These are phyloP conservation scores for Salvia miltiorrhiza DNA, from an alignment of 257 asterid genomes.

Conservation along the genomic window DNA sequence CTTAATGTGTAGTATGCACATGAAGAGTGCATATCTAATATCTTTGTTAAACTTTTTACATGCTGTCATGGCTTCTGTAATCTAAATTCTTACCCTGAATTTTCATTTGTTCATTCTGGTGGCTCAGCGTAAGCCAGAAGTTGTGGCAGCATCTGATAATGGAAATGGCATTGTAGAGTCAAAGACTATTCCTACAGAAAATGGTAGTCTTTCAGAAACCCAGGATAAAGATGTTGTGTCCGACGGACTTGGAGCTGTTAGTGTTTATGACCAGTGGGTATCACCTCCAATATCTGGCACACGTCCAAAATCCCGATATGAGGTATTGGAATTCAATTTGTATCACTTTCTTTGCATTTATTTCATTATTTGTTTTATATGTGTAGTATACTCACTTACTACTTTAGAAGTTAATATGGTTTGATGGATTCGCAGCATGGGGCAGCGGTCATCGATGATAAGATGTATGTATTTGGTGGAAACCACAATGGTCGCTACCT, in stretches of 20 bases:
- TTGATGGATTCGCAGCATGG: conserved; percentile 66
- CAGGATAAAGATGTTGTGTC: conserved; percentile 77
- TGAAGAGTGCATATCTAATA: conserved; percentile 4
- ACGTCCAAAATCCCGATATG: conserved; percentile 75
- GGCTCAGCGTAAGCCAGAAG: conserved; percentile 55
- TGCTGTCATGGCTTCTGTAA: conserved; percentile 9
- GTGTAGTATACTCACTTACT: not conserved
- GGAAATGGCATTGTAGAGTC: conserved; percentile 48
- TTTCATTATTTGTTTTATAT: not conserved
- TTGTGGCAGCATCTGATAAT: conserved; percentile 51
- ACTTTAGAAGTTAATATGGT: conserved; percentile 12
- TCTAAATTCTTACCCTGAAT: conserved; percentile 16
- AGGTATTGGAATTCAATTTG: conserved; percentile 41
- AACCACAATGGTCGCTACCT: conserved; percentile 94
- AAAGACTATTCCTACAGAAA: conserved; percentile 64
- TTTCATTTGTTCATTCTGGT: conserved; percentile 19
- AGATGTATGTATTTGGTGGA: conserved; percentile 94
- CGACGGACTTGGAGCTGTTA: conserved; percentile 60
- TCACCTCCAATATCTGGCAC: conserved; percentile 73
- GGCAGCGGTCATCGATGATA: conserved; percentile 82
- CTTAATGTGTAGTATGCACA: not conserved
- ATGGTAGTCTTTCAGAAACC: conserved; percentile 59
- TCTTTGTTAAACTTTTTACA: conserved; percentile 7
- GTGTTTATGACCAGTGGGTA: conserved; percentile 88
- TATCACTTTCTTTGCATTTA: not conserved